Evolutionary conservation across 345 rosid species (phyloP), one percentile per base, ranked within the genome.

Genomic region (Bretschneidera sinensis): DNA sequence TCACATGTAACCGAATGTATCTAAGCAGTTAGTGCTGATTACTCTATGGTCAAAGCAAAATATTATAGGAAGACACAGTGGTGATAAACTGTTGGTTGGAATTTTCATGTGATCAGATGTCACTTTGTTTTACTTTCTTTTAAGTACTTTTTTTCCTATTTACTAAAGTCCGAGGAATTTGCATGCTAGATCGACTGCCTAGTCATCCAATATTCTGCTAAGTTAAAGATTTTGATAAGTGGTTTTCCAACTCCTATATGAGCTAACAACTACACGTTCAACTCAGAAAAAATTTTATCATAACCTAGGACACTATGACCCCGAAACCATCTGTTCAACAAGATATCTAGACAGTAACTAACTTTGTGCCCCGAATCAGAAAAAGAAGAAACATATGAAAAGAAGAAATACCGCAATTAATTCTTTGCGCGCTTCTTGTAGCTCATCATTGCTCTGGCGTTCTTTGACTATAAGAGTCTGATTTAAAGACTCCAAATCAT

Each of bases 371-470:
- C 21, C 7, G 21, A 48, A 17, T 48, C 6, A 3, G 9, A 48
- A 48, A 48, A 48, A 48, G 20, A 45, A 5, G 5, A 11, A 48
- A 48, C 4, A 48, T 17, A 48, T 2, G 49, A 48, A 48, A 48
- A 48, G 22, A 2, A 21, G 20, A 14, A 17, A 54, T 72, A 72
- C 80, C 80, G 24, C 39, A 17, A 79, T 74, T 64, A 76, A 60
- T 24, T 18, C 66, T 72, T 77, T 79, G 0, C 84, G 80, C 33
- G 85, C 83, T 54, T 75, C 73, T 64, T 73, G 79, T 4, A 80
- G 72, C 62, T 79, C 85, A 71, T 83, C 83, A 60, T 83, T 80
- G 79, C 88, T 80, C 64, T 64, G 71, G 21, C 83, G 85, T 64
- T 83, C 88, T 74, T 80, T 75, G 4, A 55, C 45, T 15, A 77